These are phyloP conservation scores for Debaryomyces subglobosus DNA, from an alignment of 1,139 yeast genomes.

Conservation along the genomic window DNA sequence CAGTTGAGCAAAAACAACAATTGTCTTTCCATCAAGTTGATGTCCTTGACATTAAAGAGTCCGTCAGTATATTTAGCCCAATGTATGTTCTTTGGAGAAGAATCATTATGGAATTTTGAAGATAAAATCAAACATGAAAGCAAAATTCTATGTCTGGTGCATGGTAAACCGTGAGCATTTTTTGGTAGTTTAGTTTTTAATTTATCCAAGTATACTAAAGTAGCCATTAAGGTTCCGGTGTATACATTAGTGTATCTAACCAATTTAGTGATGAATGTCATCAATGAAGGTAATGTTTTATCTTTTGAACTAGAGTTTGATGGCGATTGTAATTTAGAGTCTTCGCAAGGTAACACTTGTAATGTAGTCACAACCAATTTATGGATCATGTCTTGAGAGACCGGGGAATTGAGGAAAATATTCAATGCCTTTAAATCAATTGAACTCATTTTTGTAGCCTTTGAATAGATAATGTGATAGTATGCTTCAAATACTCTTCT, in stretches of 20 bases:
- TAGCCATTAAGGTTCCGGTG: slow-evolving; percentile 75
- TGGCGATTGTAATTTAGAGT: slow-evolving; percentile 40
- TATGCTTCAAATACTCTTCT: neutral
- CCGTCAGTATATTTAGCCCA: slow-evolving; percentile 83
- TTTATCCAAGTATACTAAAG: slow-evolving; percentile 66
- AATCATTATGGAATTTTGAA: slow-evolving; percentile 75
- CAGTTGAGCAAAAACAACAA: slow-evolving; percentile 67
- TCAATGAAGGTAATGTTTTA: slow-evolving; percentile 63
- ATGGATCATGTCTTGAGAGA: slow-evolving; percentile 67
- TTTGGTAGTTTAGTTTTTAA: slow-evolving; percentile 62
- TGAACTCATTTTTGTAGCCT: slow-evolving; percentile 13
- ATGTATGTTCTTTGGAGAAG: slow-evolving; percentile 73
- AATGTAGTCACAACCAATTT: slow-evolving; percentile 63
- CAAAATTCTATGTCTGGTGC: slow-evolving; percentile 77
- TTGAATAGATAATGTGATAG: neutral
- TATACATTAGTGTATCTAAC: slow-evolving; percentile 75
- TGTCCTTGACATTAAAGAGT: slow-evolving; percentile 64
- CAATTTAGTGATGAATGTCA: slow-evolving; percentile 71
- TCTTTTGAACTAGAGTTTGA: slow-evolving; percentile 26
- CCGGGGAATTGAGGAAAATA: slow-evolving; percentile 57
- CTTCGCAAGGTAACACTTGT: slow-evolving; percentile 62
- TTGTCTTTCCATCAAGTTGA: slow-evolving; percentile 81
- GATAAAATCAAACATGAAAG: slow-evolving; percentile 72
- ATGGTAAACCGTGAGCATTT: slow-evolving; percentile 75
- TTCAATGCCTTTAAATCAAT: slow-evolving; percentile 57